These are phyloP conservation scores for Plasmodium knowlesi DNA, from an alignment of 169 alveolate genomes.

Conservation along the genomic window DNA sequence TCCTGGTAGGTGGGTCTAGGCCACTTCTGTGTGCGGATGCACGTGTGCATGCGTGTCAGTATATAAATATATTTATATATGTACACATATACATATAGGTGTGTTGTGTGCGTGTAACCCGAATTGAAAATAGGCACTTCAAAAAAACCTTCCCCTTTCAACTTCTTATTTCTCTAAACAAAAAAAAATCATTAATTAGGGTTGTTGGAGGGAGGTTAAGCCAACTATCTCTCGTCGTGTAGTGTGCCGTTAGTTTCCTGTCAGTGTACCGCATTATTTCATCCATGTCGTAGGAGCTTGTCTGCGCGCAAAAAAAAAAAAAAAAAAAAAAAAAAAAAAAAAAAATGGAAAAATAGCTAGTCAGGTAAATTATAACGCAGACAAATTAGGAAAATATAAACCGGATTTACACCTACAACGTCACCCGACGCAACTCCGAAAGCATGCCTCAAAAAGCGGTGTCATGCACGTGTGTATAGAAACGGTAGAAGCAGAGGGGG, in stretches of 20 bases:
- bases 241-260: conserved; percentile 71
- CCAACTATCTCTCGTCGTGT: conserved; percentile 84
- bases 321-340: neutral
- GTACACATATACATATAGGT: neutral
- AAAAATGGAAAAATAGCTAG: neutral
- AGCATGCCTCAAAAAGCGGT: neutral
- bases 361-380: neutral
- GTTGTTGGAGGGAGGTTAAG: conserved; percentile 84
- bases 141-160: neutral
- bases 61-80: neutral
- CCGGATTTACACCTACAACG: neutral
- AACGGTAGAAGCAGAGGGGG: neutral
- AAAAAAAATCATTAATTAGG: conserved; percentile 82
- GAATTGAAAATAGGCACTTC: neutral
- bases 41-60: neutral
- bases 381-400: neutral
- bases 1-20: neutral
- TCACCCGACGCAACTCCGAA: neutral
- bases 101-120: neutral
- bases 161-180: conserved; percentile 76
- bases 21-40: neutral
- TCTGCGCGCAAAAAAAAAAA: conserved; percentile 23
- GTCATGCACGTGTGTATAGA: neutral
- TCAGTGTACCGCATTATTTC: conserved; percentile 76
- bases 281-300: conserved; percentile 73